A percentile compares a stretch with the other conserved stretches of the same genome.
Evolutionary conservation across 306 rosid genomes (phyloP).

Genomic region (Oemleria cerasiformis): DNA sequence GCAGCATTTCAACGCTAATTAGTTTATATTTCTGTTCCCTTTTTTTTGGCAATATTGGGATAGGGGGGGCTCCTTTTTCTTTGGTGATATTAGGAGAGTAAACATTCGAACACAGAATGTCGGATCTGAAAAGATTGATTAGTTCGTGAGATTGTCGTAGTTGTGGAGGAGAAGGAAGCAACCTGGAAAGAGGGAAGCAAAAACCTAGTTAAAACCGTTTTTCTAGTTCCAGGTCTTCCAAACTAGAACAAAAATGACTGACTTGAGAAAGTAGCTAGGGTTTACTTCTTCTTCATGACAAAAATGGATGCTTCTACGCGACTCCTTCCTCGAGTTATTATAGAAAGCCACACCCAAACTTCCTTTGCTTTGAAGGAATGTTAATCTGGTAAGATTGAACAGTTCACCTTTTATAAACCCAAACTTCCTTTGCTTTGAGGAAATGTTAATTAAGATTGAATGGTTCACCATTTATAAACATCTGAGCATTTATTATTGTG

Average conservation of each 20-base stretch:
- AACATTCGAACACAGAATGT: no score
- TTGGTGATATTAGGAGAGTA: no score
- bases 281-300: background rate
- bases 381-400: no score
- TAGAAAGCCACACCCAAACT: background rate
- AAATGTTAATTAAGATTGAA: no score
- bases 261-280: background rate
- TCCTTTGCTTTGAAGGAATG: background rate
- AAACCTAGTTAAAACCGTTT: background rate
- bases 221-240: background rate
- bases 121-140: no score
- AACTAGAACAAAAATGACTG: background rate
- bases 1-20: conserved; percentile 2
- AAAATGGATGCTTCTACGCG: background rate
- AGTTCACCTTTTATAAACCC: no score
- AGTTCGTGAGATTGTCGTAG: background rate
- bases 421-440: no score
- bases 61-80: no score
- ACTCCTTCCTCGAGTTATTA: background rate
- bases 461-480: no score
- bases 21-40: background rate
- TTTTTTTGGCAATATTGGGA: no score
- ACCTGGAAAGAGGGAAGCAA: background rate
- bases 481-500: no score
- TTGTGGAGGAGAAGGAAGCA: conserved; percentile 5